These are phyloP conservation scores for Penicillium occitanis DNA, from an alignment of 2,329 filamentous ascomycete species.

Conservation along the genomic window DNA sequence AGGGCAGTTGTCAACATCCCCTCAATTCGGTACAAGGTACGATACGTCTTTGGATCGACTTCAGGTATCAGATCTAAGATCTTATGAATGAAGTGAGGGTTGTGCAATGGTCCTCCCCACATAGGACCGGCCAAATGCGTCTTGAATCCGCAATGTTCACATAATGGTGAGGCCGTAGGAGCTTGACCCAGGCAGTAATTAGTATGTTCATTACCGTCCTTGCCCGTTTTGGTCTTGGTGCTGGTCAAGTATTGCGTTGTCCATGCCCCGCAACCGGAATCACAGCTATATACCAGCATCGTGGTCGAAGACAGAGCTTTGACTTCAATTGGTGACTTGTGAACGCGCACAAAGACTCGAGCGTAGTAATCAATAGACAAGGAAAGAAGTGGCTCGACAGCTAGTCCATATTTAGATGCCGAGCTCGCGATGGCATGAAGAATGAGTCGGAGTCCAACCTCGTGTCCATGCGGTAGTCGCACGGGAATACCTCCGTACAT, in stretches of 20 bases:
- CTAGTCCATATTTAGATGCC: conserved; percentile 79
- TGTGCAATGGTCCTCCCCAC: conserved; percentile 89
- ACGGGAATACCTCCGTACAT: conserved; percentile 89
- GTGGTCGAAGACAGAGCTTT: conserved; percentile 89
- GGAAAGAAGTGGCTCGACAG: conserved; percentile 86
- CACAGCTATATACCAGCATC: conserved; percentile 91
- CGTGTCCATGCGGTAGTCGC: conserved; percentile 83
- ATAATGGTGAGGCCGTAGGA: conserved; percentile 65
- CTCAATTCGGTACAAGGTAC: conserved; percentile 76
- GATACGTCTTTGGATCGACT: conserved; percentile 69
- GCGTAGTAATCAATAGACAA: conserved; percentile 96
- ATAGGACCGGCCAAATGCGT: conserved; percentile 91
- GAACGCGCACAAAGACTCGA: conserved; percentile 80
- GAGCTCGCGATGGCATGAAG: conserved; percentile 76
- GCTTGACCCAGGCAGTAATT: conserved; percentile 75
- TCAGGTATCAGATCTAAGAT: conserved; percentile 71
- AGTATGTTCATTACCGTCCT: conserved; percentile 69
- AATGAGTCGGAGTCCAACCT: conserved; percentile 83
- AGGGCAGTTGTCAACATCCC: conserved; percentile 89
- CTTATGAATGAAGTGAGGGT: conserved; percentile 74
- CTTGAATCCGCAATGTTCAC: conserved; percentile 80
- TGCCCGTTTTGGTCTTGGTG: conserved; percentile 65
- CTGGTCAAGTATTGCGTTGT: conserved; percentile 74
- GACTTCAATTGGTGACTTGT: conserved; percentile 76
- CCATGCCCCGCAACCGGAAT: conserved; percentile 89